These are phyloP conservation scores for Lentinula aciculospora DNA, from an alignment of 768 basidiomycete species.

Conservation along the genomic window DNA sequence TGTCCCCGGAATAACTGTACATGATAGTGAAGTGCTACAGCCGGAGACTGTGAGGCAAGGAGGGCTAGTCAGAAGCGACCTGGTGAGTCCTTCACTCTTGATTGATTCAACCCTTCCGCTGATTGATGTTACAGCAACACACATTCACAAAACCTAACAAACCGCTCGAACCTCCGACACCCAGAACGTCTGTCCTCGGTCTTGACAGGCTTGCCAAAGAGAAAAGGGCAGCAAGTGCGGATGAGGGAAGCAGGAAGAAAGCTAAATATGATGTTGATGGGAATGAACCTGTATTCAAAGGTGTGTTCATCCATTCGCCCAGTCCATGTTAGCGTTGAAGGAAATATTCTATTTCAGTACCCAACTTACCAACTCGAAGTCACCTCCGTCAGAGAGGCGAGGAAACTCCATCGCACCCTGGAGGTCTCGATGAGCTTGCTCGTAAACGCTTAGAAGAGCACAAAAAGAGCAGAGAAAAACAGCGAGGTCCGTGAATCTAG, in stretches of 20 bases:
- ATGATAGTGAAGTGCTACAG: slow-evolving; percentile 78
- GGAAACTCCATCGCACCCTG: slow-evolving; percentile 92
- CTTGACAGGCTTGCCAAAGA: slow-evolving; percentile 86
- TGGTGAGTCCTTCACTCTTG: slow-evolving; percentile 25
- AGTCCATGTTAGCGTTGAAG: not conserved
- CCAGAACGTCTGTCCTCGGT: slow-evolving; percentile 76
- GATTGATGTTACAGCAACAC: slow-evolving; percentile 49
- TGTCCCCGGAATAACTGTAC: slow-evolving; percentile 71
- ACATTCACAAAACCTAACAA: slow-evolving; percentile 75
- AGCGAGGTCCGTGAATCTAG: slow-evolving; percentile 41
- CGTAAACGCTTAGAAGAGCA: slow-evolving; percentile 73
- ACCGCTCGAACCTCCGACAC: slow-evolving; percentile 71
- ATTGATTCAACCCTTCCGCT: slow-evolving; percentile 8
- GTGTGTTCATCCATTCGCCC: slow-evolving; percentile 29
- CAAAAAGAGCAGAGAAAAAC: slow-evolving; percentile 62
- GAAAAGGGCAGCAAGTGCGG: slow-evolving; percentile 63
- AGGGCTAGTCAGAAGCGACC: slow-evolving; percentile 67
- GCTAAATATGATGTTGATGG: slow-evolving; percentile 51
- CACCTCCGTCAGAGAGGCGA: slow-evolving; percentile 71
- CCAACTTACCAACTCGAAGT: slow-evolving; percentile 58
- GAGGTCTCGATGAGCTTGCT: slow-evolving; percentile 78
- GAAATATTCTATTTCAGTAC: slow-evolving; percentile 49
- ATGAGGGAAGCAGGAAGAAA: slow-evolving; percentile 58
- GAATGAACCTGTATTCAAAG: slow-evolving; percentile 81
- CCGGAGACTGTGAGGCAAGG: slow-evolving; percentile 75